phyloP scores from a whole-genome alignment of 75 land plant species.

The Pinus tabuliformis region DNA sequence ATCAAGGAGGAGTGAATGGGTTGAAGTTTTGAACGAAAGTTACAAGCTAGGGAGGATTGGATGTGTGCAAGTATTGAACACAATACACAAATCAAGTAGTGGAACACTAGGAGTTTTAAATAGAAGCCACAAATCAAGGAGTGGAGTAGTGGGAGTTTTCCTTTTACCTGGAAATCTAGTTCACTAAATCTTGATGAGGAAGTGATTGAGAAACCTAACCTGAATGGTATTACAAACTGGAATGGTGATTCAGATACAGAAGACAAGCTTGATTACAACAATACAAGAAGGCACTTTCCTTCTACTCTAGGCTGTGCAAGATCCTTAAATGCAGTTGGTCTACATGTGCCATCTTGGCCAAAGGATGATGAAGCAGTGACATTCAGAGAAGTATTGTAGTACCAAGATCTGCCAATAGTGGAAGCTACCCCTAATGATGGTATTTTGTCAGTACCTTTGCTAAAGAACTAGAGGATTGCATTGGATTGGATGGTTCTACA shows the following conservation, averaged over 20 bases:
- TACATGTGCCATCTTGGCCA: background rate
- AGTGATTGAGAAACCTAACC: background rate
- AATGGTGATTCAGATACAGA: slow-evolving; percentile 4
- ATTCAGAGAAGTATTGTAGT: background rate
- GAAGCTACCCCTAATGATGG: too few relatives aligned
- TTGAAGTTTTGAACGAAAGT: too few relatives aligned
- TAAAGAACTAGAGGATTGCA: too few relatives aligned
- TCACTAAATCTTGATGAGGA: background rate
- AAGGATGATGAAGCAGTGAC: background rate
- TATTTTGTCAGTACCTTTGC: too few relatives aligned
- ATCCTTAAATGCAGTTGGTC: too few relatives aligned
- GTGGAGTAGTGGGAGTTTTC: background rate
- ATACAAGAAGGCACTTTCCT: background rate
- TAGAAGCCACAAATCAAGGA: background rate
- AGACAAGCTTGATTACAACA: background rate
- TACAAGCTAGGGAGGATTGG: background rate
- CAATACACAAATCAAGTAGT: background rate
- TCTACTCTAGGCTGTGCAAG: background rate
- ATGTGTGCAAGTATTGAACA: background rate
- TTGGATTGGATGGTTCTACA: too few relatives aligned
- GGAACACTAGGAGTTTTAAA: too few relatives aligned
- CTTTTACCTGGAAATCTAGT: background rate
- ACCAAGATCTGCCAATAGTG: too few relatives aligned
- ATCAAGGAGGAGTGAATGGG: too few relatives aligned
- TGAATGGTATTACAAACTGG: background rate